Base-by-base conservation (phyloP, 306 rosid genomes). In the Quercus agrifolia region DNA sequence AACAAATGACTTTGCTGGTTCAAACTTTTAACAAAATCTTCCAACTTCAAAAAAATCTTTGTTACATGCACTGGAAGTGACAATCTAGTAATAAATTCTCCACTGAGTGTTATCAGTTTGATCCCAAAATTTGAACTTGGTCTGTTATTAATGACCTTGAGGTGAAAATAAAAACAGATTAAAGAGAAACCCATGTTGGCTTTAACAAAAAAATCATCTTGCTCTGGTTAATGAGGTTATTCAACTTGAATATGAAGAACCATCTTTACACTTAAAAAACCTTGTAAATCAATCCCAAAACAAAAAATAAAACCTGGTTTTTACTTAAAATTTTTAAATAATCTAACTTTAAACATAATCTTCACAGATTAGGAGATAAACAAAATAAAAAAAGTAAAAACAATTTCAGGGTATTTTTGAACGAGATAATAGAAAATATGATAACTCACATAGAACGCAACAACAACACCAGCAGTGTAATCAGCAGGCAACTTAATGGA, bases 391-490 rank as follows among this genome's bases (percentile, higher is more conserved):
- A 30, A 68, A 19, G 35, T 27, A 57, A 57, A 0, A 81, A 18
- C 6, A 30, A 30, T 5, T 11, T 15, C 10, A 63, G 18, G 30
- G 23, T 56, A 4, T 58, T 1, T 44, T 4, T 56, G 56, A 23
- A 79, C 15, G 15, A 38, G 44, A 18, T 18, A 70, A n/a, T 51
- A 11, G 52, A 35, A 11, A 44, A 11, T 44, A 8, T 13, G 64
- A 68, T 70, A n/a, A 87, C 99, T 94, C 83, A 94, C 99, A 86
- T 94, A 94, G 74, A 94, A 94, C 38, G 99, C 99, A 79, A 94
- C 97, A 5, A 94, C 99, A 77, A 92, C 95, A 55, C 99, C 99
- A 54, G 99, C 99, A 73, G 99, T 90, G 49, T 94, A 94, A 85
- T 94, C 99, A 81, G 92, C 59, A 12, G 99, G 99, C 83, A 94